Evolutionary conservation across 2,329 filamentous ascomycete species (phyloP), one percentile per base, ranked within the genome.

Genomic region (Aschersonia sp.): DNA sequence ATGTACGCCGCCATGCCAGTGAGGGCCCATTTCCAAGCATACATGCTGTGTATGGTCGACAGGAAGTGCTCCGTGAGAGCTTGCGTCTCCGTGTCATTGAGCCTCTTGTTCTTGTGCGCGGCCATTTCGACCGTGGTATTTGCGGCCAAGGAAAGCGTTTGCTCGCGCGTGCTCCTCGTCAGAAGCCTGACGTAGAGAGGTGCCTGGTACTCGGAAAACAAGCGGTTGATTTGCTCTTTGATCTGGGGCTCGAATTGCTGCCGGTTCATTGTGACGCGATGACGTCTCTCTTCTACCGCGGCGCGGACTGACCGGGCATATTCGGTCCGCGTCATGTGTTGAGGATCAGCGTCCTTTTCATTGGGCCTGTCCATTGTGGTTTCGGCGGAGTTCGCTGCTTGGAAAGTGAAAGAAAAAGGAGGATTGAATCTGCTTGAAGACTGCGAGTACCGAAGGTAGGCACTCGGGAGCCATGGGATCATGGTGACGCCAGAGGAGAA

Each of bases 1-100:
- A 62, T 32, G 43, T 49, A 53, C 3, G 46, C 49, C 5, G 63
- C 57, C 1, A 59, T 11, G 14, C 49, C 54, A 0, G 56, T 50
- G 29, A 60, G 51, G 14, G 61, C 56, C 49, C 56, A 52, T 46
- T 57, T 56, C 53, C 58, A 62, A 10, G 58, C 49, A 6, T 60
- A 48, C n/a, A 60, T 62, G 37, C 56, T 62, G 43, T 60, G 55
- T 29, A 65, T 55, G 46, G 58, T 58, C 31, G 54, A 55, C 43
- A 62, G 49, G 30, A 59, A 58, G 50, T 65, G 57, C 49, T 64
- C 61, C 11, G 59, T 55, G 40, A 69, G 53, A 30, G 60, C 63
- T 40, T 59, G 58, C 9, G 62, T 59, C 52, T 68, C 65, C n/a
- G 54, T 50, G 46, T 68, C 63, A 39, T 57, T 60, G 11, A 67